Base-by-base conservation (phyloP, 192 early-diverging fungal species). In the Backusella morwellensis region DNA sequence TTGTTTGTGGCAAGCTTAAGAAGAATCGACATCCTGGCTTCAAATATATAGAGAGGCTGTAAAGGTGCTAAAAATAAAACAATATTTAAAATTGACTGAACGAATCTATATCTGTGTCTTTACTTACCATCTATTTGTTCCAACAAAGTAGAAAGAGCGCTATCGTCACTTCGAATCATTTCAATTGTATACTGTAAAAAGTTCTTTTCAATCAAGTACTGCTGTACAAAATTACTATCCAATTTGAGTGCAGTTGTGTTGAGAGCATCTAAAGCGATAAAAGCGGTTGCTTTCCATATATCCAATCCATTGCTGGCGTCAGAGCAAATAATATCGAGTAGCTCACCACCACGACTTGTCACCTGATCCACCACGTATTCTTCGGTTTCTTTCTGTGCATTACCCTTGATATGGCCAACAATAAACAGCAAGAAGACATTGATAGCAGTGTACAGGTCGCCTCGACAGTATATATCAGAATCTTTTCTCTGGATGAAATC, bases 241-340 rank as follows among this genome's bases (percentile, higher is more conserved):
- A 42, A 32, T 17, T 15, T 56, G n/a, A 66, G 38, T 11, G 74
- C 36, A 15, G 44, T 29, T 23, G 59, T 67, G 21, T 75, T 66
- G n/a, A 98, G 80, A 0, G 91, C 90, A 70, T 93, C 91, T 36
- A 98, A 84, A 4, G 92, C 82, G 1, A 88, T 88, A 73, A 96
- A 96, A 1, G 97, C 93, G 6, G 95, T 90, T 6, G 95, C 93
- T 73, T 95, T 93, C 91, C 94, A 96, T 6, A 93, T 90, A 50
- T 90, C 90, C 36, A 89, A 87, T 7, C 91, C 92, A 77, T 95
- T 93, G 1, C 90, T 89, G 0, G 96, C 96, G 81, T 99, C 97
- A 5, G 87, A 83, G 73, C 92, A 91, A 12, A 94, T 82, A 0
- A 88, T 76, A 70, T 95, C 94, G n/a, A 97, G 41, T 6, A 75